phyloP scores from a whole-genome alignment of 1,284 basidiomycete species.

The Ceratobasidium sp. region DNA sequence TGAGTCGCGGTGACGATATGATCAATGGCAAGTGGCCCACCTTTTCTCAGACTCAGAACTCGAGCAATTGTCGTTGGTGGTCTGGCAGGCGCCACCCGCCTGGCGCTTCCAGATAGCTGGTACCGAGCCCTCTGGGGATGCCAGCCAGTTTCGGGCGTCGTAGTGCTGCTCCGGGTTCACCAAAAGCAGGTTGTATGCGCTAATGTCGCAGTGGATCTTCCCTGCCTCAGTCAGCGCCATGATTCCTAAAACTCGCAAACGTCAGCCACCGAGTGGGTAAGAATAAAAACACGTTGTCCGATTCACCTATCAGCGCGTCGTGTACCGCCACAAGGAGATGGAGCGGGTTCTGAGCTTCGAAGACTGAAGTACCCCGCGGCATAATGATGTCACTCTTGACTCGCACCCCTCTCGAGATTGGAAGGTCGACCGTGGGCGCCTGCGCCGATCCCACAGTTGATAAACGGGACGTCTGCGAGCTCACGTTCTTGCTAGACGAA shows the following conservation, averaged over 20 bases:
- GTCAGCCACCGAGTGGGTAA: neutral
- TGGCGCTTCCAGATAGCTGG: too few relatives aligned
- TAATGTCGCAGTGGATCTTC: slow-evolving; percentile 20
- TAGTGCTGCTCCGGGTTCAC: neutral
- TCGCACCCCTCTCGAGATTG: neutral
- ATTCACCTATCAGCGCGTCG: slow-evolving; percentile 7
- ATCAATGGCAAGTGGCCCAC: neutral
- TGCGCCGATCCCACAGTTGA: neutral
- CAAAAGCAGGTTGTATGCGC: slow-evolving; percentile 2
- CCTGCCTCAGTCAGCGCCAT: slow-evolving; percentile 20
- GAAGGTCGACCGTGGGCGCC: neutral
- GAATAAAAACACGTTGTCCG: too few relatives aligned
- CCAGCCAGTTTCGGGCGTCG: neutral
- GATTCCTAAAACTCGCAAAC: neutral
- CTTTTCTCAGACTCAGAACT: too few relatives aligned
- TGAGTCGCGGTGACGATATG: neutral
- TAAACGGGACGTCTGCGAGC: neutral
- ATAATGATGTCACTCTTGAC: slow-evolving; percentile 20
- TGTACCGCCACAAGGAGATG: slow-evolving; percentile 20
- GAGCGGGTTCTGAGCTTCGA: neutral
- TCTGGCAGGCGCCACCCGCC: too few relatives aligned
- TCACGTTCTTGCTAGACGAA: neutral
- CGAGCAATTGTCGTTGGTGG: too few relatives aligned
- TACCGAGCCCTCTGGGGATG: neutral
- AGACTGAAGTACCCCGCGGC: neutral